A percentile compares a stretch with the other conserved stretches of the same genome.
phyloP scores from a whole-genome alignment of 805 yeast genomes.

The Tetrapisispora pingtungensis region DNA sequence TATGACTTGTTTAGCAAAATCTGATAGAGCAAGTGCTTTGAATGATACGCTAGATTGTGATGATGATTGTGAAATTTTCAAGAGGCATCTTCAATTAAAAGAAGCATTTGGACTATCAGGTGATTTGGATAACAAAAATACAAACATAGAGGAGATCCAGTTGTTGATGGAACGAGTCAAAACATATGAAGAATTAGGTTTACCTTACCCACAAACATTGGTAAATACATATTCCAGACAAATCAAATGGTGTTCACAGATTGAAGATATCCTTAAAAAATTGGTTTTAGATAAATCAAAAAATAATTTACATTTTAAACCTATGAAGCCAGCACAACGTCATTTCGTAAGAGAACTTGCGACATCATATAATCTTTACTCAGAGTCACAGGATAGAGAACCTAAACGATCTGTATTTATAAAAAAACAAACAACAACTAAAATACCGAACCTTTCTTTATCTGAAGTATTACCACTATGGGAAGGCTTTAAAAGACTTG shows the following conservation, averaged over 20 bases:
- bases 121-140: constrained; percentile 2
- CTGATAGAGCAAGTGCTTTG: constrained; percentile 21
- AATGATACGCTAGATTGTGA: constrained; percentile 49
- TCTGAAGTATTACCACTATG: constrained; percentile 33
- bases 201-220: constrained; percentile 39
- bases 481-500: constrained; percentile 33
- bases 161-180: constrained; percentile 18
- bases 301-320: constrained; percentile 49
- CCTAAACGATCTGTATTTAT: constrained; percentile 68
- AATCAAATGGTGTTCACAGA: constrained; percentile 54
- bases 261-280: constrained; percentile 43
- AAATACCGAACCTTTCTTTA: constrained; percentile 19
- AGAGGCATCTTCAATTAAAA: constrained; percentile 52
- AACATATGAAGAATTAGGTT: constrained; percentile 19
- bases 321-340: constrained; percentile 64
- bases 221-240: constrained; percentile 44
- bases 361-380: constrained; percentile 43
- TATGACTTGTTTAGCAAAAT: constrained; percentile 50
- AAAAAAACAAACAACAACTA: constrained; percentile 26
- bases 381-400: constrained; percentile 74
- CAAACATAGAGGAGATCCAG: constrained; percentile 11
- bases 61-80: constrained; percentile 51
- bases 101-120: constrained; percentile 43
- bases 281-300: constrained; percentile 37
- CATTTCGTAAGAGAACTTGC: constrained; percentile 62